A percentile compares a stretch with the other conserved stretches of the same genome.
These are phyloP conservation scores for Colletotrichum sidae DNA, from an alignment of 2,329 filamentous ascomycete species.

Conservation along the genomic window DNA sequence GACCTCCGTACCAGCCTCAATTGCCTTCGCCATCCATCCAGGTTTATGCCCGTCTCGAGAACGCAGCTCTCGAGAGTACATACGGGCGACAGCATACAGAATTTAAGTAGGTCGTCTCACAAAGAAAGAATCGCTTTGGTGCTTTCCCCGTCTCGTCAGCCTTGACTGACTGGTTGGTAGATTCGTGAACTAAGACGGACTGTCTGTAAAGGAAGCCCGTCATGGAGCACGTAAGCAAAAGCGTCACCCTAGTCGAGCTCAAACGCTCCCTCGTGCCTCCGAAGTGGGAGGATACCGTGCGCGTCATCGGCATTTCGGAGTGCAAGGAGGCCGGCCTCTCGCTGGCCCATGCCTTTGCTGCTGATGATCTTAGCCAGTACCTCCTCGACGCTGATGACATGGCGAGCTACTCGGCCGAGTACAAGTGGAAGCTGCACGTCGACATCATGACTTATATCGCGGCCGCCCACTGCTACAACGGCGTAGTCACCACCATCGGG, in stretches of 20 bases:
- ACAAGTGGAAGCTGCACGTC: constrained; percentile 81
- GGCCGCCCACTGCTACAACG: constrained; percentile 79
- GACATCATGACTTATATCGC: constrained; percentile 83
- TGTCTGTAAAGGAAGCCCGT: constrained; percentile 38
- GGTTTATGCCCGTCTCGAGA: constrained; percentile 69
- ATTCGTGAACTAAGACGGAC: constrained; percentile 36
- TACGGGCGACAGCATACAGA: constrained; percentile 67
- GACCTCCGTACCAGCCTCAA: constrained; percentile 66
- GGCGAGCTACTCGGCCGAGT: constrained; percentile 69
- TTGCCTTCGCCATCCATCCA: constrained; percentile 66
- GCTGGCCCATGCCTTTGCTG: constrained; percentile 81
- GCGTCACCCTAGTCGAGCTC: constrained; percentile 33
- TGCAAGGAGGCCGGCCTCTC: constrained; percentile 77
- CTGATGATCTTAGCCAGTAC: constrained; percentile 80
- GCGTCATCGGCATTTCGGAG: constrained; percentile 73
- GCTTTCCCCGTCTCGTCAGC: not conserved
- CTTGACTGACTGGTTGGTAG: not conserved
- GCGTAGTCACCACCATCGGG: constrained; percentile 79
- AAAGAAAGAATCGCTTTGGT: not conserved
- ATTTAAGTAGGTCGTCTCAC: constrained; percentile 55
- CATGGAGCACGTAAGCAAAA: constrained; percentile 46
- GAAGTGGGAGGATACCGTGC: constrained; percentile 67
- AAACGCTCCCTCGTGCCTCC: constrained; percentile 63
- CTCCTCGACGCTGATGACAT: constrained; percentile 79
- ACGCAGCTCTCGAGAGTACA: constrained; percentile 65